Evolutionary conservation across 2,329 filamentous ascomycete species (phyloP).

Genomic region (Beauveria rudraprayagi): DNA sequence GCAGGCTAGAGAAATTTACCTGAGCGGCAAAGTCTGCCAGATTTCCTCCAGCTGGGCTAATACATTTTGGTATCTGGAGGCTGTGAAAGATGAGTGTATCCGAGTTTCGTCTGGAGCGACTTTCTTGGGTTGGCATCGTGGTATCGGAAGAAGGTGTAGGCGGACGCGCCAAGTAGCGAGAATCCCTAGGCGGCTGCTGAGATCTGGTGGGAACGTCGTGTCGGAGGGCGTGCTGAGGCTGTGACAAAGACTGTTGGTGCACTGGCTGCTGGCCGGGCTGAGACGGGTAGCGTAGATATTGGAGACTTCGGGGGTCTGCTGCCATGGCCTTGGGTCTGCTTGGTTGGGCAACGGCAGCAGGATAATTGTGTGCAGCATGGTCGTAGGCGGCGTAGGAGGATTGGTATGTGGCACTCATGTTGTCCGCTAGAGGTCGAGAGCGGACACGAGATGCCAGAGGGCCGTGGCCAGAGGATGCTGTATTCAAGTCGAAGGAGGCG

Average conservation of each 20-base stretch:
- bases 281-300: conserved; percentile 24
- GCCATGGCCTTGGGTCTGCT: conserved; percentile 23
- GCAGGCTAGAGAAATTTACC: conserved; percentile 39
- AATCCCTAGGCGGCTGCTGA: background rate
- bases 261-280: conserved; percentile 17
- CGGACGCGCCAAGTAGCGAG: conserved; percentile 25
- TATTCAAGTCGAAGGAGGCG: background rate
- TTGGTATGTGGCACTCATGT: conserved; percentile 47
- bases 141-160: conserved; percentile 30
- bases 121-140: conserved; percentile 13
- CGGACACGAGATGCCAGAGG: background rate
- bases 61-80: conserved; percentile 66
- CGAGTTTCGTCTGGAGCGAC: conserved; percentile 29
- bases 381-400: conserved; percentile 39
- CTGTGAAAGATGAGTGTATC: conserved; percentile 47
- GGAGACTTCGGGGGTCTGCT: conserved; percentile 26
- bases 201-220: conserved; percentile 10
- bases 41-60: conserved; percentile 67
- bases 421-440: conserved; percentile 26
- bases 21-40: conserved; percentile 77
- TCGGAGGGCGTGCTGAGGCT: conserved; percentile 12
- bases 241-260: conserved; percentile 9
- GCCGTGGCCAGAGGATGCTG: background rate
- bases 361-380: conserved; percentile 35
- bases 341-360: conserved; percentile 26